Percentiles rank a stretch among this genome's conserved stretches.
Conservation (phyloP, 371 early-diverging fungal genomes). For the Scutellospora calospora region DNA sequence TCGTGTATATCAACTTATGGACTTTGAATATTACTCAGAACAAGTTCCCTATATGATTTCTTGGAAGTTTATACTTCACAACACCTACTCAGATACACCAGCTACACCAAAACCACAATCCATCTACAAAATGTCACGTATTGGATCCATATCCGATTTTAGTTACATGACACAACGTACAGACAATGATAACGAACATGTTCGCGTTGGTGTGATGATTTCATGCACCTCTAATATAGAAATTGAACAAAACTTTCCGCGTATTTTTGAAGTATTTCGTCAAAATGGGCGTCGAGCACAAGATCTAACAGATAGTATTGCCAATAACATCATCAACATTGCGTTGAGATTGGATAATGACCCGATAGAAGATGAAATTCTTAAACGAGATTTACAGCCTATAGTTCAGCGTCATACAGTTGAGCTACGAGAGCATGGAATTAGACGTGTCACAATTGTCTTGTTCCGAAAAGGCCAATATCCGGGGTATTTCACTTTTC, state of each 20-base stretch:
- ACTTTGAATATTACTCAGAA: conserved; percentile 81
- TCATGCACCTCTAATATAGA: conserved; percentile 66
- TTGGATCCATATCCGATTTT: conserved; percentile 75
- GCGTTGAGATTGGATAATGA: conserved; percentile 69
- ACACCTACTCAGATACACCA: conserved; percentile 55
- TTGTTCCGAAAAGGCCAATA: conserved; percentile 82
- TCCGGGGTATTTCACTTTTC: conserved; percentile 96
- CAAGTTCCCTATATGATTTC: conserved; percentile 73
- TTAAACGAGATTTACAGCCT: conserved; percentile 68
- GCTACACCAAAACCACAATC: conserved; percentile 50
- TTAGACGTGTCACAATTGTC: conserved; percentile 93
- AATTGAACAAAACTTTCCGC: conserved; percentile 59
- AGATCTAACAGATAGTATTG: conserved; percentile 47
- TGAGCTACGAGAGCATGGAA: conserved; percentile 75
- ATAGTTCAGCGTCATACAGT: conserved; percentile 63
- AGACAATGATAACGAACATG: conserved; percentile 62
- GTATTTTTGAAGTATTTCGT: conserved; percentile 63
- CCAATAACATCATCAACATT: conserved; percentile 84
- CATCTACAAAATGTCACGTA: conserved; percentile 69
- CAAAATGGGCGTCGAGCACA: conserved; percentile 43
- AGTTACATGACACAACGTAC: conserved; percentile 72
- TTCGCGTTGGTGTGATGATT: conserved; percentile 77
- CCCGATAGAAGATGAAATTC: conserved; percentile 65
- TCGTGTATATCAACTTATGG: conserved; percentile 93
- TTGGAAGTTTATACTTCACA: conserved; percentile 83